Conservation (phyloP, 352 stramenopile genomes). For the Pythium coloratum region DNA sequence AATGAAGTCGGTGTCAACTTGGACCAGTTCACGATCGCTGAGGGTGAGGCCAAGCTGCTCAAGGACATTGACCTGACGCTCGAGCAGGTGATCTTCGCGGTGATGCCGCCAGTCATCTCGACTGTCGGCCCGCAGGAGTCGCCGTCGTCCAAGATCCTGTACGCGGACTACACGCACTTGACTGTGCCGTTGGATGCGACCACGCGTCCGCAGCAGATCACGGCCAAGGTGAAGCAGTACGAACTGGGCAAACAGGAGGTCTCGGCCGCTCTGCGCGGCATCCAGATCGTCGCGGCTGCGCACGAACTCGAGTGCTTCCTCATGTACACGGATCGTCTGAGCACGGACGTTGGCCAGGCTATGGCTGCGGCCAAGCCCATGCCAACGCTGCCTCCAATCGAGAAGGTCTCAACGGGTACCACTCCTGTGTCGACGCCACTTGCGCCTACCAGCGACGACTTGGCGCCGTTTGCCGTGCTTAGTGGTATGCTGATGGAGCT, state of each 20-base stretch:
- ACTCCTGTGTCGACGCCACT: conserved; percentile 4
- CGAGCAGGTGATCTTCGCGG: conserved; percentile 28
- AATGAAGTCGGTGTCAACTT: conserved; percentile 29
- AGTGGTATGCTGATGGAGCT: conserved; percentile 29
- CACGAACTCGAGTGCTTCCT: conserved; percentile 38
- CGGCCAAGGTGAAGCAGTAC: conserved; percentile 29
- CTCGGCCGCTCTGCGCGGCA: conserved; percentile 17
- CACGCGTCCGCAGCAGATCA: conserved; percentile 26
- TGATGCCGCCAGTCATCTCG: conserved; percentile 22
- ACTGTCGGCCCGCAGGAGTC: conserved; percentile 30
- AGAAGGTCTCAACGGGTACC: background rate
- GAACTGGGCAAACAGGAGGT: conserved; percentile 28
- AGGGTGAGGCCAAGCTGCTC: conserved; percentile 20
- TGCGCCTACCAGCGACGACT: conserved; percentile 3
- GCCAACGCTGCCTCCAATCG: conserved; percentile 20
- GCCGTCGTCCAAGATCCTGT: conserved; percentile 31
- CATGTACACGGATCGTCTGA: conserved; percentile 36
- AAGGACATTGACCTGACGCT: conserved; percentile 28
- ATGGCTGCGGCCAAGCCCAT: conserved; percentile 33
- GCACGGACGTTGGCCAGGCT: conserved; percentile 18
- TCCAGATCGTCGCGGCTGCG: conserved; percentile 28
- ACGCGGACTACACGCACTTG: conserved; percentile 28
- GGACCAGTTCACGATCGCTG: conserved; percentile 19
- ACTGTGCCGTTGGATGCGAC: background rate
- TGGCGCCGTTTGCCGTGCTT: conserved; percentile 32